These are phyloP conservation scores for Phytophthora fragariae DNA, from an alignment of 352 stramenopile genomes.

Conservation along the genomic window DNA sequence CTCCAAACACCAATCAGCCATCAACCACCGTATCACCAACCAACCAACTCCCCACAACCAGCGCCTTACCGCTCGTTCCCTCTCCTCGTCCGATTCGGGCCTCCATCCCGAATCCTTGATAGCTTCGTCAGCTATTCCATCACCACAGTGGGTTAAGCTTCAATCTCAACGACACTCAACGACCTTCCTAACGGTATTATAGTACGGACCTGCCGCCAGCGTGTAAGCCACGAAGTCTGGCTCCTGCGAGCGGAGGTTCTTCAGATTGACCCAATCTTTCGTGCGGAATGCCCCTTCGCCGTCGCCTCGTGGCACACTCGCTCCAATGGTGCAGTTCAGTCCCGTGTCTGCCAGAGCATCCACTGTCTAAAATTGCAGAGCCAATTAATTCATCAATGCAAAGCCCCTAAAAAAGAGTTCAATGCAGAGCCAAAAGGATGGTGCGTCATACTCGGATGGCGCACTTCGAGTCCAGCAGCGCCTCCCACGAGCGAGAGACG, in stretches of 20 bases:
- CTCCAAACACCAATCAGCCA: not conserved
- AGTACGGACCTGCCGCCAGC: constrained; percentile 67
- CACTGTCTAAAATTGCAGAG: constrained; percentile 46
- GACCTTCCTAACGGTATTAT: not conserved
- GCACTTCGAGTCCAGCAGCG: constrained; percentile 78
- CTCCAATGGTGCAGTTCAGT: constrained; percentile 77
- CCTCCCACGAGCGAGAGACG: constrained; percentile 83
- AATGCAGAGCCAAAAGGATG: not conserved
- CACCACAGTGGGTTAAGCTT: constrained; percentile 10
- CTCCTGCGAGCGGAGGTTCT: constrained; percentile 75
- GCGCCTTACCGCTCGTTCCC: constrained; percentile 61
- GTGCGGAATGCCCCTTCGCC: constrained; percentile 61
- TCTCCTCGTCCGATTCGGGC: constrained; percentile 67
- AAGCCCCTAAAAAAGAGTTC: not conserved
- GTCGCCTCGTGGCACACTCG: constrained; percentile 69
- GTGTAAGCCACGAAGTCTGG: constrained; percentile 90
- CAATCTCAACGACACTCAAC: not conserved
- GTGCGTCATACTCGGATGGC: constrained; percentile 66
- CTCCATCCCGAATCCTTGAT: constrained; percentile 80
- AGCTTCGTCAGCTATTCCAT: constrained; percentile 72
- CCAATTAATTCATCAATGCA: not conserved
- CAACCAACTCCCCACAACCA: not conserved
- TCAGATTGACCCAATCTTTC: constrained; percentile 76
- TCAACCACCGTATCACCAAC: not conserved
- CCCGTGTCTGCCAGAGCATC: constrained; percentile 61